Evolutionary conservation across 257 asterid genomes (phyloP).

Genomic region (Henckelia pumila): DNA sequence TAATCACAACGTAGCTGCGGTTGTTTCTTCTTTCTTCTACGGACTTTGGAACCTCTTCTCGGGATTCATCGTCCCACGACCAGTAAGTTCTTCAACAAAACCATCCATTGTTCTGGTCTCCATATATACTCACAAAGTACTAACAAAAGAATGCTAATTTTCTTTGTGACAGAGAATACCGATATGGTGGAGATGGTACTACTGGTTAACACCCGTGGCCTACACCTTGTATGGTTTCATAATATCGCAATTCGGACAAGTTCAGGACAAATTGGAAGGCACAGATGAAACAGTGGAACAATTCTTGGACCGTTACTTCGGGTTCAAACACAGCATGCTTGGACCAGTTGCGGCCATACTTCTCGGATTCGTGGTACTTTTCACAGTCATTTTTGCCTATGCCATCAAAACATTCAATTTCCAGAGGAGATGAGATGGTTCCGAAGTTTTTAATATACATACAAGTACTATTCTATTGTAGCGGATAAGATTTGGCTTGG

Average conservation of each 20-base stretch:
- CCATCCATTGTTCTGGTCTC: not conserved
- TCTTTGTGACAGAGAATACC: constrained; percentile 52
- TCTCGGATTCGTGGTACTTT: constrained; percentile 31
- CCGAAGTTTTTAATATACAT: not conserved
- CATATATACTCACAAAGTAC: not conserved
- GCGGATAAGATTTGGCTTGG: not conserved
- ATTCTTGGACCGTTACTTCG: constrained; percentile 34
- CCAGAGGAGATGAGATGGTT: constrained; percentile 35
- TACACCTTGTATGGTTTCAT: constrained; percentile 67
- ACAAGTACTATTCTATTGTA: not conserved
- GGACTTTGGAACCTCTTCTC: constrained; percentile 68
- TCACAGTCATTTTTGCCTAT: constrained; percentile 34
- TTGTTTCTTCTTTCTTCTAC: constrained; percentile 53
- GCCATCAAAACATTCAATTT: constrained; percentile 42
- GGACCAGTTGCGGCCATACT: constrained; percentile 33
- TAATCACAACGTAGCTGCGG: constrained; percentile 57
- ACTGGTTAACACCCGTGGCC: constrained; percentile 59
- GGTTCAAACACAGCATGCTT: constrained; percentile 35
- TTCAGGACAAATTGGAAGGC: constrained; percentile 24
- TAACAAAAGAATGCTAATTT: not conserved
- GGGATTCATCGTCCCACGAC: constrained; percentile 67
- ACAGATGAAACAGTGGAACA: constrained; percentile 24
- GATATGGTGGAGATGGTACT: constrained; percentile 89
- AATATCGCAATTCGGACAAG: constrained; percentile 61
- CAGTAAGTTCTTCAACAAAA: constrained; percentile 43